Evolutionary conservation across 805 yeast species (phyloP).

Genomic region (Wickerhamomyces pijperi): DNA sequence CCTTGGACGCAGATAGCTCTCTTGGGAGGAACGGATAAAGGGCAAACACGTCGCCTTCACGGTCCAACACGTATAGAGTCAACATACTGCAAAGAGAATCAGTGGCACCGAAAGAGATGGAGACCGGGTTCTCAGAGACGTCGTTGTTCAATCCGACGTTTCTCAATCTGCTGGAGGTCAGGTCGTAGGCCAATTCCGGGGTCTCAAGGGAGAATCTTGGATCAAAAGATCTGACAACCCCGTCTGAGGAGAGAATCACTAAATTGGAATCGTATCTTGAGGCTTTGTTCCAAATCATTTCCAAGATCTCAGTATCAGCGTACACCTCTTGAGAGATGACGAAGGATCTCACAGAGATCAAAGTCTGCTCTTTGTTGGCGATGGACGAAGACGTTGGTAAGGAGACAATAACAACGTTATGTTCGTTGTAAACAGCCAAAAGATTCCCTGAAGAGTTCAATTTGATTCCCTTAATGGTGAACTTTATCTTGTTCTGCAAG

Average conservation of each 20-base stretch:
- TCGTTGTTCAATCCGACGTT: conserved; percentile 13
- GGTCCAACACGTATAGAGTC: conserved; percentile 39
- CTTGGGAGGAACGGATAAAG: conserved; percentile 57
- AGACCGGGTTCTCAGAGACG: conserved; percentile 12
- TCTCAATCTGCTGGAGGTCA: conserved; percentile 10
- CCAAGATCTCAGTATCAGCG: conserved; percentile 20
- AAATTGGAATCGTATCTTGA: conserved; percentile 32
- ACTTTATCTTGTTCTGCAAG: conserved; percentile 10
- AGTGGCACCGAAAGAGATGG: conserved; percentile 16
- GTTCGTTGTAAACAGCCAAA: conserved; percentile 29
- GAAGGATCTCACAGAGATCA: conserved; percentile 11
- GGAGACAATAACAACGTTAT: conserved; percentile 19
- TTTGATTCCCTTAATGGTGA: conserved; percentile 23
- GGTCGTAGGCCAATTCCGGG: conserved; percentile 14
- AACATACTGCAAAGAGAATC: conserved; percentile 27
- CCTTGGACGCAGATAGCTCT: conserved; percentile 25
- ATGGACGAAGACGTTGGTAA: conserved; percentile 19
- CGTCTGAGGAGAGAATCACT: conserved; percentile 27
- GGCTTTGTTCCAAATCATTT: conserved; percentile 33
- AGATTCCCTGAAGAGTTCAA: conserved; percentile 31
- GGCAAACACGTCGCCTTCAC: conserved; percentile 48
- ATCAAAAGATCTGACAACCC: conserved; percentile 25
- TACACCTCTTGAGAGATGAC: conserved; percentile 19
- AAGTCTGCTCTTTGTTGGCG: not conserved
- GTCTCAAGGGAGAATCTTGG: conserved; percentile 17